A percentile compares a stretch with the other conserved stretches of the same genome.
phyloP scores from a whole-genome alignment of 2,329 filamentous ascomycete species.

The Colletotrichum destructivum region DNA sequence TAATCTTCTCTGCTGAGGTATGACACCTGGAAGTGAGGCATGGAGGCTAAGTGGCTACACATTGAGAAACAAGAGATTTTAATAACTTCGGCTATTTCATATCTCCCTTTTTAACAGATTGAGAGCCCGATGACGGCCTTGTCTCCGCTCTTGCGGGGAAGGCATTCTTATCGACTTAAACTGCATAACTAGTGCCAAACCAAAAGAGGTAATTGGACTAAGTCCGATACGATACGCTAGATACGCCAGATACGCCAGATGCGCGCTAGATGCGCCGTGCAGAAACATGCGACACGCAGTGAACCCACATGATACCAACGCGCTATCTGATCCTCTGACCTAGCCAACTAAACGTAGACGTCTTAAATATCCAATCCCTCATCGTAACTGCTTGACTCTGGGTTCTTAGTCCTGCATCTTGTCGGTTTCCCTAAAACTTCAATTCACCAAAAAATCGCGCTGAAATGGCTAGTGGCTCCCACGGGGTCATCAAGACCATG shows the following conservation, averaged over 20 bases:
- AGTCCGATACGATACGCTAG: slow-evolving; percentile 13
- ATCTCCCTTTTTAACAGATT: background rate
- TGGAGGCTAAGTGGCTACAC: too few relatives aligned
- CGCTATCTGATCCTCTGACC: background rate
- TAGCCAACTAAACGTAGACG: background rate
- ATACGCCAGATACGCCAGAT: slow-evolving; percentile 35
- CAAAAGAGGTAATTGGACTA: background rate
- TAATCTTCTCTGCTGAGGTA: too few relatives aligned
- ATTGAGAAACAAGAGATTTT: too few relatives aligned
- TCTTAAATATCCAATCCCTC: too few relatives aligned
- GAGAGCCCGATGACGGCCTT: background rate
- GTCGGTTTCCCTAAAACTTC: background rate
- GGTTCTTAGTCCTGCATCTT: too few relatives aligned
- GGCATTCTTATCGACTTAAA: background rate
- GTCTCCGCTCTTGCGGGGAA: slow-evolving; percentile 8
- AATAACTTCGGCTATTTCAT: too few relatives aligned
- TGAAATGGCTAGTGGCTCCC: background rate
- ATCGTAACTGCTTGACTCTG: background rate
- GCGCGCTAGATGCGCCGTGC: background rate
- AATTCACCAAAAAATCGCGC: too few relatives aligned
- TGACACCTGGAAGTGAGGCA: too few relatives aligned
- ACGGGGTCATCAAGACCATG: background rate
- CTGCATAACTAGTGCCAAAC: background rate
- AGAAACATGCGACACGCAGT: slow-evolving; percentile 28
- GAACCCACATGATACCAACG: background rate